Evolutionary conservation across 2,329 filamentous ascomycete genomes (phyloP), one percentile per base, ranked within the genome.

Genomic region (Fusarium staphyleae): DNA sequence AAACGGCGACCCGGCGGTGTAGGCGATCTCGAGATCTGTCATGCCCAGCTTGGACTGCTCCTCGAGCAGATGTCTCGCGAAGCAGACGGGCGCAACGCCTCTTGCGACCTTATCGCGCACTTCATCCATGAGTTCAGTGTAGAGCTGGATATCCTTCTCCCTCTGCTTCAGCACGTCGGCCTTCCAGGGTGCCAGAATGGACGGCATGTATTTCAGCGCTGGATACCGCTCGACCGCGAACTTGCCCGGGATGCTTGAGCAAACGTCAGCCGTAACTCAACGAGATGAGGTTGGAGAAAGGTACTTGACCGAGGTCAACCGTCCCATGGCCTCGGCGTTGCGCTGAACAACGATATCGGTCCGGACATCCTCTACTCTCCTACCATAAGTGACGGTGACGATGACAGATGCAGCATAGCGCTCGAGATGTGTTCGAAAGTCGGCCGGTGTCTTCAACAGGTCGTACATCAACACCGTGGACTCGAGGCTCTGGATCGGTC

Each of bases 1-100:
- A 22, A 80, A 80, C 0, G 78, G 73, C 2, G 75, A 75, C 2
- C 77, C 78, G 0, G 76, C 75, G 0, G 75, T 69, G 33, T 79
- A 79, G 0, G 76, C 76, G 24, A 76, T 67, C 35, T 81, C 78
- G 0, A 77, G 55, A 29, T 76, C 74, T 0, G 70, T 69, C 68
- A 79, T 75, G 1, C 75, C 75, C 0, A 76, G 61, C 13, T 66
- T 72, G 0, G 70, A 66, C 12, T 77, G 74, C 22, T 78, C 72
- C 11, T 74, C 62, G 0, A 79, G 58, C 7, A 81, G 70, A 5
- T 78, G 71, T 1, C 70, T 76, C 0, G 75, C 74, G 19, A 81
- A 80, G 18, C 76, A 80, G 0, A 71, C 62, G 0, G 70, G 72
- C 1, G 75, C 68, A 2, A 52, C 61, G 0, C 76, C 74, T 4